Base-by-base conservation (phyloP, 1,139 yeast species). In the Hyphopichia fennica region DNA sequence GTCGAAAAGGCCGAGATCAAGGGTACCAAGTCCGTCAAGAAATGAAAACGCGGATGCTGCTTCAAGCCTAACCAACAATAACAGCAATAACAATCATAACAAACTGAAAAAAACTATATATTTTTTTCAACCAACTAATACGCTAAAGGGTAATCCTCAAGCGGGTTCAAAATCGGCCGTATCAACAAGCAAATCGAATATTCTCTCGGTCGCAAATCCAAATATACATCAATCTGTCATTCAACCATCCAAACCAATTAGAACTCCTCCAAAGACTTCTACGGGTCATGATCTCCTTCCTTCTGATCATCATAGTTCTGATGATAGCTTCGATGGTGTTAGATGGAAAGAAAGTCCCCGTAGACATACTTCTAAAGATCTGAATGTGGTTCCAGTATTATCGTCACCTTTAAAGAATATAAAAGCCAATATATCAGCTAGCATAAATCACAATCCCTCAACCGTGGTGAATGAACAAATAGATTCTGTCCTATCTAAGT, bases 311-410 rank as follows among this genome's bases (percentile, higher is more conserved):
- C 77, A 69, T 43, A 68, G 72, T 47, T 71, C 77, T 0, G 78
- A 72, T 46, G 78, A 73, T 45, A 70, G 76, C 45, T 71, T 69
- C 46, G 79, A 72, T 41, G 78, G 75, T 1, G 62, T 73, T 19
- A 57, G 71, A 37, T 73, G 79, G 79, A 61, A 55, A 39, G 60
- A 61, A 4, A 68, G 71, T 43, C 72, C 75, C 4, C 35, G 35
- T 13, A 15, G n/a, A 5, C n/a, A 10, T 33, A 19, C 6, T 8
- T 35, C 38, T 48, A 52, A 19, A 45, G 44, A 25, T 38, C 42
- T 11, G 38, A 41, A 30, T 22, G 41, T 32, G 41, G 44, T 33
- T 14, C 58, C 57, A 14, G 34, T 46, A 23, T 49, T 54, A 1
- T 69, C 75, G 2, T 72, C 77, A 1, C 79, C 79, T 0, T 54